Percentiles rank a stretch among this genome's conserved stretches.
Evolutionary conservation across 257 asterid species (phyloP).

Genomic region (Solanum dulcamara): DNA sequence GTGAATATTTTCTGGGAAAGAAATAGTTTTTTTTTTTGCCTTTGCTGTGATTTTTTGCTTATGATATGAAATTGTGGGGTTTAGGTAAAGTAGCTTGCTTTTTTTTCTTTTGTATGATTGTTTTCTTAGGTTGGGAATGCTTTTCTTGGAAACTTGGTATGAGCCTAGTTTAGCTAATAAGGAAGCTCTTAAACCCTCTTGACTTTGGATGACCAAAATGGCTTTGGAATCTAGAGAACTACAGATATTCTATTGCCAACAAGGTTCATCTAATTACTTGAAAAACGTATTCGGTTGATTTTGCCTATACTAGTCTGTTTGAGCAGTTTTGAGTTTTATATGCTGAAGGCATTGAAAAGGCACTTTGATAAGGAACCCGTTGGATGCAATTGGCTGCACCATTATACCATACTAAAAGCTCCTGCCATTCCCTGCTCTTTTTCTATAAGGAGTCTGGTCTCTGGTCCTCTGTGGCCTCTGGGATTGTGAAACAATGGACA

Average conservation of each 20-base stretch:
- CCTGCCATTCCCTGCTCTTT: background rate
- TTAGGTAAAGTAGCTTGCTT: background rate
- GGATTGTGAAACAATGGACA: background rate
- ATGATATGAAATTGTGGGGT: background rate
- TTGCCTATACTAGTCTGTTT: background rate
- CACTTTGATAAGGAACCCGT: background rate
- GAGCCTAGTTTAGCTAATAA: background rate
- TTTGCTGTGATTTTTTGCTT: background rate
- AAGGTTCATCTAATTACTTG: background rate
- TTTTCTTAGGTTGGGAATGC: background rate
- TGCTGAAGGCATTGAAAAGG: background rate
- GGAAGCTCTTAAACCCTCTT: background rate
- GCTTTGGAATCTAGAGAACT: background rate
- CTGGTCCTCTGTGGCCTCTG: background rate
- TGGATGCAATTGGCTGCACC: background rate
- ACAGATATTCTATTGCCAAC: background rate
- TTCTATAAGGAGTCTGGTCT: background rate
- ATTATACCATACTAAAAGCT: background rate
- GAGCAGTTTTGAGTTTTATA: background rate
- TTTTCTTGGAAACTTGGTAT: background rate
- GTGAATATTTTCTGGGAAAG: background rate
- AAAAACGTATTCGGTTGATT: background rate
- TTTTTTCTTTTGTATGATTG: background rate
- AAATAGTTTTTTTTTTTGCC: background rate
- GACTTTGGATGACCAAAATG: background rate